Base-by-base conservation (phyloP, 768 basidiomycete genomes). In the Dentipellis fragilis region DNA sequence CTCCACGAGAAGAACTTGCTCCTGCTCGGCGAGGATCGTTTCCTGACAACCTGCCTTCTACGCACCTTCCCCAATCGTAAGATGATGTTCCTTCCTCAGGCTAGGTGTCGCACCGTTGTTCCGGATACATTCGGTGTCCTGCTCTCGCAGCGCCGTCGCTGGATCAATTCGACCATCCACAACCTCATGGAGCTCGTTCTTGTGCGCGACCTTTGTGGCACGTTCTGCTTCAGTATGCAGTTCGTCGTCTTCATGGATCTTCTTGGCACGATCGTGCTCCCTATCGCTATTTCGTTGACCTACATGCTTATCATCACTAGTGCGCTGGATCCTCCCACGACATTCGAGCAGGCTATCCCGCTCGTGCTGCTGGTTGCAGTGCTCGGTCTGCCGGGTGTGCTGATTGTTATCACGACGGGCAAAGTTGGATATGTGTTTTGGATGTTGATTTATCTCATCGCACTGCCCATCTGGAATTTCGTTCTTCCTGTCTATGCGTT, bases 181-280 rank as follows among this genome's bases (percentile, higher is more conserved):
- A 98, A 99, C 69, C 83, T 99, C 51, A 97, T 98, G 93, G 96
- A 99, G 69, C 86, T 99, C 39, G 91, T 97, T 37, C 83, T 91
- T 58, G 96, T 99, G 40, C 90, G 89, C 61, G 93, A 99, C 67
- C 80, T 97, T 14, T 98, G 96, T 70, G 96, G 96, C 37, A 98
- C 95, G 34, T 99, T 99, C 72, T 99, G 96, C 76, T 97, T 98
- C 74, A 96, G 93, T 71, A 98, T 97, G 94, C 96, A 98, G 68
- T 98, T 98, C 69, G 85, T 98, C 69, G 93, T 98, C 54, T 92
- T 95, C 73, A 93, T 98, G 90, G 93, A 97, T 69, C 80, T 94
- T 46, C 71, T 93, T 57, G 90, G 90, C 57, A 94, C 91, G 2
- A 81, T 92, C 63, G 93, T 96, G 19, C 80, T 97, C 16, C 96